Evolutionary conservation across 2,329 filamentous ascomycete genomes (phyloP).

Genomic region (Cladophialophora exuberans): DNA sequence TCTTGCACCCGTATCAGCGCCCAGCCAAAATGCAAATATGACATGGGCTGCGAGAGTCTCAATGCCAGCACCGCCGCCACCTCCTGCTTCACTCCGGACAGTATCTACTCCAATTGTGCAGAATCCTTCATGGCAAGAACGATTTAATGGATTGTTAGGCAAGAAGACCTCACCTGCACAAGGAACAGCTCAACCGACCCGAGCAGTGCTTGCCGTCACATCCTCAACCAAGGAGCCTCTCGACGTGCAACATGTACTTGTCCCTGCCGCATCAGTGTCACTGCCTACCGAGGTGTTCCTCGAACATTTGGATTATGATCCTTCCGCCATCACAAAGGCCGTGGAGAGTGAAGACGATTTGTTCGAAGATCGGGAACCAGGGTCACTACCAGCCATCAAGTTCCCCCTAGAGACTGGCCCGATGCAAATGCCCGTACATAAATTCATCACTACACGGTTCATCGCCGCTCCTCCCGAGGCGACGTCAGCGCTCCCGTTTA

Average conservation of each 20-base stretch:
- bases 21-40: constrained; percentile 34
- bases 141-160: constrained; percentile 77
- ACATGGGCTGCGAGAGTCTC: constrained; percentile 44
- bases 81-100: constrained; percentile 41
- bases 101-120: constrained; percentile 49
- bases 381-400: constrained; percentile 71
- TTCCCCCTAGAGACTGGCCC: constrained; percentile 52
- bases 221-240: constrained; percentile 69
- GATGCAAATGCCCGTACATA: constrained; percentile 3
- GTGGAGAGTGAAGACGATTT: constrained; percentile 80
- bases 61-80: constrained; percentile 40
- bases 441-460: not conserved
- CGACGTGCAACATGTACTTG: constrained; percentile 52
- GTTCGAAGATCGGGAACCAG: constrained; percentile 80
- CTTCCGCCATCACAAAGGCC: constrained; percentile 61
- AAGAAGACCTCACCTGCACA: constrained; percentile 58
- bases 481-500: constrained; percentile 19
- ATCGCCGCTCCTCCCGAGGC: constrained; percentile 12
- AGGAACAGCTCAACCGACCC: constrained; percentile 12
- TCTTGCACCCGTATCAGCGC: constrained; percentile 18
- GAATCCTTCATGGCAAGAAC: constrained; percentile 45
- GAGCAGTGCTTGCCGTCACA: constrained; percentile 55
- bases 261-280: constrained; percentile 27
- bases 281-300: constrained; percentile 17
- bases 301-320: not conserved